phyloP scores from a whole-genome alignment of 805 yeast genomes.

The Tetrapisispora phaffii region DNA sequence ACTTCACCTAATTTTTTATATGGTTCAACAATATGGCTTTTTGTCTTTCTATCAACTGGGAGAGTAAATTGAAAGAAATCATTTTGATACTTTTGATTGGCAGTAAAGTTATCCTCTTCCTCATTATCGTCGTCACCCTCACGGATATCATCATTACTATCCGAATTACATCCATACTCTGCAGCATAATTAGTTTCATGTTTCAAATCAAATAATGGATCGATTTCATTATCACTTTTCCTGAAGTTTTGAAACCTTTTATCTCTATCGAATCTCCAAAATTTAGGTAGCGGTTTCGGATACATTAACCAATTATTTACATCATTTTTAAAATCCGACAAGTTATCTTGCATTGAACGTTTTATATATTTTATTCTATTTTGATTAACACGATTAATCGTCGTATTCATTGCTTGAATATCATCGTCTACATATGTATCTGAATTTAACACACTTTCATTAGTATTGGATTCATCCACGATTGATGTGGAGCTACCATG shows the following conservation, averaged over 20 bases:
- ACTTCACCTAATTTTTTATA: slow-evolving; percentile 2
- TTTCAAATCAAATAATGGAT: slow-evolving; percentile 17
- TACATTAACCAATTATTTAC: slow-evolving; percentile 60
- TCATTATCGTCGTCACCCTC: not conserved
- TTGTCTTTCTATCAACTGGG: not conserved
- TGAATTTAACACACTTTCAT: not conserved
- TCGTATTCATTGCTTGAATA: slow-evolving; percentile 28
- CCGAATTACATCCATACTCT: slow-evolving; percentile 10
- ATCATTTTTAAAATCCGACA: slow-evolving; percentile 64
- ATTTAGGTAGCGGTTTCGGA: slow-evolving; percentile 56
- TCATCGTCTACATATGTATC: slow-evolving; percentile 6
- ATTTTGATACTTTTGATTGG: not conserved
- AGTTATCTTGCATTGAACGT: slow-evolving; percentile 55
- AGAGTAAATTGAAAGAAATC: slow-evolving; percentile 5
- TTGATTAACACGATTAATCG: slow-evolving; percentile 12
- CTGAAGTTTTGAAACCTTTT: slow-evolving; percentile 11
- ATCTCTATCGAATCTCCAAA: slow-evolving; percentile 33
- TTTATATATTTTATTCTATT: slow-evolving; percentile 54
- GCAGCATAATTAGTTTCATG: slow-evolving; percentile 10
- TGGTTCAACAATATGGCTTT: not conserved
- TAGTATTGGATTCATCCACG: not conserved
- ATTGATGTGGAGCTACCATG: not conserved
- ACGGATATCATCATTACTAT: slow-evolving; percentile 4
- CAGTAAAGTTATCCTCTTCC: not conserved
- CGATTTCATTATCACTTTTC: slow-evolving; percentile 4